phyloP scores from a whole-genome alignment of 2,329 filamentous ascomycete species.

The Monilinia fructicola region DNA sequence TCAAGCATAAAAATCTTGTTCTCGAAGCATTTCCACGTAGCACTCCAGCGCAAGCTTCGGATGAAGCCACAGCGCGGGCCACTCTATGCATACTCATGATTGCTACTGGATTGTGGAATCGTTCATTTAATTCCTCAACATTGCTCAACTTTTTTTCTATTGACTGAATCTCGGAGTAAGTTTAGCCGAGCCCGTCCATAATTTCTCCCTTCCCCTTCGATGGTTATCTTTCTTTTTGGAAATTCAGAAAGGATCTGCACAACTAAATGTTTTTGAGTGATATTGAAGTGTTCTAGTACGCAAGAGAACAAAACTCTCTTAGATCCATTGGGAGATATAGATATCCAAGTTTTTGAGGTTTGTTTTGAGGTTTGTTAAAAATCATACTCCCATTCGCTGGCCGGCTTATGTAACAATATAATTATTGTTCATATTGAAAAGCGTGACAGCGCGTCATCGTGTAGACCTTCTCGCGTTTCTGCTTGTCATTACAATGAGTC shows the following conservation, averaged over 20 bases:
- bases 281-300: background rate
- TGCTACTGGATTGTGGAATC: slow-evolving; percentile 16
- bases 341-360: background rate
- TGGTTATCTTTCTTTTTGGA: background rate
- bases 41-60: slow-evolving; percentile 32
- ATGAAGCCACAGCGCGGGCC: slow-evolving; percentile 35
- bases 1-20: slow-evolving; percentile 38
- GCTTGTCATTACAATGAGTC: background rate
- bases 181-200: slow-evolving; percentile 18
- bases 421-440: background rate
- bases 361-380: background rate
- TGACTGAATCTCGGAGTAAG: slow-evolving; percentile 13
- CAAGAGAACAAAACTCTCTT: background rate
- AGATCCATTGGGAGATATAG: no score
- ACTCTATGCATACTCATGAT: slow-evolving; percentile 38
- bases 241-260: background rate
- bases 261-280: background rate
- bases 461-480: slow-evolving; percentile 9
- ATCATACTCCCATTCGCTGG: background rate
- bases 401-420: slow-evolving; percentile 8
- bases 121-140: slow-evolving; percentile 14
- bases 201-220: background rate
- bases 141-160: slow-evolving; percentile 28
- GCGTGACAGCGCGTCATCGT: slow-evolving; percentile 20
- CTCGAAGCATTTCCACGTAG: slow-evolving; percentile 31